Evolutionary conservation across 257 asterid species (phyloP).

Genomic region (Petunia secreta): DNA sequence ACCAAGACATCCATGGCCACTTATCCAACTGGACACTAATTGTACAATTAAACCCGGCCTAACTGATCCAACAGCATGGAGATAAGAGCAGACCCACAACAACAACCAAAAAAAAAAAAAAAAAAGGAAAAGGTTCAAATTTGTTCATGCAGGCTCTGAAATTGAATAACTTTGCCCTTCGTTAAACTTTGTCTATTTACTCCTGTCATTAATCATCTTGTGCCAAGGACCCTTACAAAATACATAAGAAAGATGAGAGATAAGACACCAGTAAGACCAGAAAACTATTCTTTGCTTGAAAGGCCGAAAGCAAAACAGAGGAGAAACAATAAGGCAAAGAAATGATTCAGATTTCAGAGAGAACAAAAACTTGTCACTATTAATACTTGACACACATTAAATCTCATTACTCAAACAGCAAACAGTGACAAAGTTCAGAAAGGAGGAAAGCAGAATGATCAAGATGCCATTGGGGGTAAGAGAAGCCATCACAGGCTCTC

Average conservation of each 20-base stretch:
- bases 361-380: background rate
- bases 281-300: background rate
- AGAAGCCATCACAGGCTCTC: background rate
- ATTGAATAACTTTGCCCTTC: too few species aligned
- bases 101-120: too few species aligned
- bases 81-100: too few species aligned
- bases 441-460: conserved; percentile 16
- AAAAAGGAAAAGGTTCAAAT: too few species aligned
- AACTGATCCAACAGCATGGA: too few species aligned
- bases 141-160: too few species aligned
- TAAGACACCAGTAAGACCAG: background rate
- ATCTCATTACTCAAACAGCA: conserved; percentile 20
- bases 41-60: too few species aligned
- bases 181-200: too few species aligned
- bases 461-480: background rate
- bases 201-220: too few species aligned
- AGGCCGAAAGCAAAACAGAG: background rate
- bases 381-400: conserved; percentile 3
- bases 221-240: background rate
- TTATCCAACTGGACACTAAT: too few species aligned
- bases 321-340: background rate
- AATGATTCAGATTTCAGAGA: background rate
- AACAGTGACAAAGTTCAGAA: conserved; percentile 20
- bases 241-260: background rate
- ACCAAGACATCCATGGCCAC: too few species aligned